phyloP scores from a whole-genome alignment of 768 basidiomycete genomes.

The Tephrocybe rancida region DNA sequence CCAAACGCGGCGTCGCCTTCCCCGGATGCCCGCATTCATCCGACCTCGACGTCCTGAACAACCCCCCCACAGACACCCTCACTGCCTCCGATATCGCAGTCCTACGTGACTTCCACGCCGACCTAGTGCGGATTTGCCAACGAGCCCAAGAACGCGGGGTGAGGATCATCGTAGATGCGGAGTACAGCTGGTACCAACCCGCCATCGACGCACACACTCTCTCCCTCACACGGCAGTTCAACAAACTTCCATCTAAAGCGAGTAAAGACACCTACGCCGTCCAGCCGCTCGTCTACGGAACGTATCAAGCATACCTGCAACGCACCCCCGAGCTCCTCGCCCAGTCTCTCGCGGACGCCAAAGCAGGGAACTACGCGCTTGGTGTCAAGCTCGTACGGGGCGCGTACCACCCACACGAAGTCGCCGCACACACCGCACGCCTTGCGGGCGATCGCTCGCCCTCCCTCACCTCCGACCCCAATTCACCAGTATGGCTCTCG shows the following conservation, averaged over 20 bases:
- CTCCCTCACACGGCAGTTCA: conserved; percentile 77
- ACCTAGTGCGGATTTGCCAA: conserved; percentile 65
- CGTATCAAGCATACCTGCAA: conserved; percentile 87
- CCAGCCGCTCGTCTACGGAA: conserved; percentile 79
- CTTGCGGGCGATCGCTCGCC: conserved; percentile 25
- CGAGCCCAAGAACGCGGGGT: conserved; percentile 65
- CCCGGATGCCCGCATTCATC: conserved; percentile 66
- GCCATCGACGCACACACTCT: conserved; percentile 83
- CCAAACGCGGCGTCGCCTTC: conserved; percentile 48
- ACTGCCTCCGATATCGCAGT: conserved; percentile 57
- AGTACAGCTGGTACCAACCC: conserved; percentile 80
- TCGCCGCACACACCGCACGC: conserved; percentile 42
- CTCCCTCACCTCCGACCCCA: conserved; percentile 59
- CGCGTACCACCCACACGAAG: conserved; percentile 85
- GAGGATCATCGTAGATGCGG: conserved; percentile 81
- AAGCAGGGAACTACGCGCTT: conserved; percentile 66
- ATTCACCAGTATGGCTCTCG: conserved; percentile 67
- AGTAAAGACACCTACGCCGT: conserved; percentile 14
- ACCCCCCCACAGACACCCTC: conserved; percentile 29
- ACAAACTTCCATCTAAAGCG: conserved; percentile 38
- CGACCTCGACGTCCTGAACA: conserved; percentile 58
- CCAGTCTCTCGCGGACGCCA: conserved; percentile 67
- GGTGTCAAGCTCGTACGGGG: conserved; percentile 94
- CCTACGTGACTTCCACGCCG: conserved; percentile 61
- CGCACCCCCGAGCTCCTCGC: conserved; percentile 75